These are phyloP conservation scores for Pyracantha coccinea DNA, from an alignment of 331 rosid genomes.

Conservation along the genomic window DNA sequence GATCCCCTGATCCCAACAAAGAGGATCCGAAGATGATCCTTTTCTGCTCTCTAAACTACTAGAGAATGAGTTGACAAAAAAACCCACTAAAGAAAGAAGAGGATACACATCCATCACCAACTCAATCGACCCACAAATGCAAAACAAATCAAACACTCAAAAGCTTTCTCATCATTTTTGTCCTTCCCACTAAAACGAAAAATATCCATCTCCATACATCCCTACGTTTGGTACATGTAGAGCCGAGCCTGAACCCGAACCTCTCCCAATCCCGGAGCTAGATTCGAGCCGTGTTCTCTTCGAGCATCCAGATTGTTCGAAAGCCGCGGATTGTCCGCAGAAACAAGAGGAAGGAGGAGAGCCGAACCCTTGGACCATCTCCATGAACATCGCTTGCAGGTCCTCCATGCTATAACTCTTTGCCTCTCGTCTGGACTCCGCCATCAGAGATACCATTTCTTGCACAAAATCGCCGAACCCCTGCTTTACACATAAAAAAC, in stretches of 20 bases:
- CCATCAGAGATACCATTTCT: slow-evolving; percentile 69
- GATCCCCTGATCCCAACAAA: no score
- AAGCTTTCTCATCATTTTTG: neutral
- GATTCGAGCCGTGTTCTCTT: slow-evolving; percentile 36
- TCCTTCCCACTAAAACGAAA: neutral
- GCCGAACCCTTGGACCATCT: slow-evolving; percentile 48
- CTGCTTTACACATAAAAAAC: slow-evolving; percentile 8
- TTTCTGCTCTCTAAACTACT: no score
- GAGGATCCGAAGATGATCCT: no score
- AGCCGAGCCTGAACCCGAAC: slow-evolving; percentile 23
- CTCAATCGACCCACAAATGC: no score
- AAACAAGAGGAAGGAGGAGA: slow-evolving; percentile 12
- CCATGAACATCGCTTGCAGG: slow-evolving; percentile 45
- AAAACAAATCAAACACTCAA: neutral
- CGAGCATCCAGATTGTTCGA: slow-evolving; percentile 27
- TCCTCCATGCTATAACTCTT: slow-evolving; percentile 47
- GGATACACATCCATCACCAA: no score
- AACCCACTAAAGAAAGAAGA: no score
- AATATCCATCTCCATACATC: slow-evolving; percentile 5
- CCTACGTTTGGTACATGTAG: slow-evolving; percentile 11
- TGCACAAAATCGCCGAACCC: slow-evolving; percentile 59
- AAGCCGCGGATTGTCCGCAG: slow-evolving; percentile 3
- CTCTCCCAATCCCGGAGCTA: neutral
- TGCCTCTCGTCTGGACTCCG: slow-evolving; percentile 44
- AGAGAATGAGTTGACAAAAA: no score